phyloP scores from a whole-genome alignment of 371 early-diverging fungal species.

The Nematocida major region DNA sequence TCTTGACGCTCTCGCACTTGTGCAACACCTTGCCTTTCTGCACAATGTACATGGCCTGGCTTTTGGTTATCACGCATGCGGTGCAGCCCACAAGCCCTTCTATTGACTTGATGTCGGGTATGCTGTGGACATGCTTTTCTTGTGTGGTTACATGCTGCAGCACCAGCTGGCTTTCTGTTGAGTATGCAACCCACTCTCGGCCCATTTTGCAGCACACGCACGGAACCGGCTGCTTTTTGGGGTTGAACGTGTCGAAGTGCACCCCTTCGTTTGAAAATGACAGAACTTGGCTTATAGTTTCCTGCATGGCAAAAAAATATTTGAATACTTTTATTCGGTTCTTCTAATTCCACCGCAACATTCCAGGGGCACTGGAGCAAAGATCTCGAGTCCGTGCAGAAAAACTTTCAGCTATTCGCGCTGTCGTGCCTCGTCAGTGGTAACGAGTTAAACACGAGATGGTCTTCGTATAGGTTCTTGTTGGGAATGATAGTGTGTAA shows the following conservation, averaged over 20 bases:
- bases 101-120: conserved; percentile 50
- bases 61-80: conserved; percentile 28
- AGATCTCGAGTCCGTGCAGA: no score
- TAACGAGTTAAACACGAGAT: no score
- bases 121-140: not conserved
- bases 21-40: not conserved
- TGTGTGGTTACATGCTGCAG: conserved; percentile 35
- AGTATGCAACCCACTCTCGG: conserved; percentile 49
- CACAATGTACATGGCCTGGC: conserved; percentile 30
- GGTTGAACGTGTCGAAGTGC: conserved; percentile 59
- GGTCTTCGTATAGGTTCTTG: no score
- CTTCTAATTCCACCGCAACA: not conserved
- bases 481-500: no score
- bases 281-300: conserved; percentile 36
- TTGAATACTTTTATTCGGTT: not conserved
- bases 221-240: conserved; percentile 28
- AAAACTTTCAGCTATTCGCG: no score
- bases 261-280: conserved; percentile 58
- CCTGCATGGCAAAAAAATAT: conserved; percentile 31
- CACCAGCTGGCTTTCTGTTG: not conserved
- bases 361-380: no score
- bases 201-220: conserved; percentile 35
- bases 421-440: no score
- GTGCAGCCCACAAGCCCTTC: conserved; percentile 51
- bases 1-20: conserved; percentile 16